Conservation (phyloP, 306 rosid genomes). For the Ormosia emarginata region DNA sequence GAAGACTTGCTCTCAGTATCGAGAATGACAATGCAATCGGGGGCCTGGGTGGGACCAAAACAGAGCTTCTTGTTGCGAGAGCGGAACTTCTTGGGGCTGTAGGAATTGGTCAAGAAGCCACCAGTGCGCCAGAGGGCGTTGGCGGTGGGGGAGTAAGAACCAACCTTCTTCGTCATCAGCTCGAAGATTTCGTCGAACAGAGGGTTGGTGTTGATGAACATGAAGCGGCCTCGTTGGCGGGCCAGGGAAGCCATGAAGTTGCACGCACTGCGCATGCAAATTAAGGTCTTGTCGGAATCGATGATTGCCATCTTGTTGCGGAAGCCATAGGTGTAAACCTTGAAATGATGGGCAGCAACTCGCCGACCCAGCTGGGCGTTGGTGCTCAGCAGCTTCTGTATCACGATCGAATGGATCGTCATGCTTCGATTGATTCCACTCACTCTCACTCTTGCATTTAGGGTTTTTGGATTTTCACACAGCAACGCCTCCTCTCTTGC, state of each 20-base stretch:
- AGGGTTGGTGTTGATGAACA: constrained; percentile 84
- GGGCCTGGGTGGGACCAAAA: constrained; percentile 70
- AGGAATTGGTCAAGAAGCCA: constrained; percentile 73
- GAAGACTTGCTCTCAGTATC: constrained; percentile 67
- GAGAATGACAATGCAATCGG: constrained; percentile 69
- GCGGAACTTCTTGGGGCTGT: constrained; percentile 80
- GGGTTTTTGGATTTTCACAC: not conserved
- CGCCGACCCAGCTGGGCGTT: constrained; percentile 71
- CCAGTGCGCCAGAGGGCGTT: constrained; percentile 66
- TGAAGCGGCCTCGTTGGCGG: constrained; percentile 62
- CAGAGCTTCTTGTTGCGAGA: constrained; percentile 68
- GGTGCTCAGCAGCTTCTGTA: constrained; percentile 76
- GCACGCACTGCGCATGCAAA: constrained; percentile 73
- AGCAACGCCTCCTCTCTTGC: not conserved
- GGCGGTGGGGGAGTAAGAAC: constrained; percentile 47
- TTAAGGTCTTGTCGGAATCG: constrained; percentile 73
- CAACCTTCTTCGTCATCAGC: constrained; percentile 63
- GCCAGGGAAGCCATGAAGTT: constrained; percentile 67
- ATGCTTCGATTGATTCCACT: constrained; percentile 13
- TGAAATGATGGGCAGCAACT: constrained; percentile 61
- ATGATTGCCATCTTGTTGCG: constrained; percentile 69
- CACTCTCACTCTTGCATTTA: not conserved
- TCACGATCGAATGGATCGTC: constrained; percentile 70
- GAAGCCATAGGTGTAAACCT: constrained; percentile 63
- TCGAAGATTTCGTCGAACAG: constrained; percentile 72